phyloP scores from a whole-genome alignment of 2,329 filamentous ascomycete genomes.

The Dothideomycetes sp. region DNA sequence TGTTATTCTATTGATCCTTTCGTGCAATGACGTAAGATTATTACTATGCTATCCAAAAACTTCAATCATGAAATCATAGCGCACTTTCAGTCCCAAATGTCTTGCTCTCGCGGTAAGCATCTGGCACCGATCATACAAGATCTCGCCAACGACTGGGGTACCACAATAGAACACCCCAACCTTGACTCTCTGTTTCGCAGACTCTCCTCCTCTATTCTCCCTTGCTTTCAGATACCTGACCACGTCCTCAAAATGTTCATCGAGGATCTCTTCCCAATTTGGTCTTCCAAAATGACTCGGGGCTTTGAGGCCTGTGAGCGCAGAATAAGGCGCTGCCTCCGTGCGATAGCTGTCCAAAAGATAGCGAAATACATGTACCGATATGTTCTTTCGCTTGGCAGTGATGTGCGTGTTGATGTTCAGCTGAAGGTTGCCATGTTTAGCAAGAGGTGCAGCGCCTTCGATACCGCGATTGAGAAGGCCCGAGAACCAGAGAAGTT shows the following conservation, averaged over 20 bases:
- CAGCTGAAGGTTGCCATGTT: conserved; percentile 34
- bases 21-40: no score
- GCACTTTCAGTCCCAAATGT: conserved; percentile 40
- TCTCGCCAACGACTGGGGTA: conserved; percentile 43
- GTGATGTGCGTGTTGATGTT: conserved; percentile 48
- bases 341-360: conserved; percentile 47
- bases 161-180: conserved; percentile 49
- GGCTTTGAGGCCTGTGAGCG: conserved; percentile 43
- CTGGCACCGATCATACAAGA: conserved; percentile 43
- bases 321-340: conserved; percentile 38
- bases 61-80: conserved; percentile 49
- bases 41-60: conserved; percentile 46
- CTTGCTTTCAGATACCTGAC: conserved; percentile 22
- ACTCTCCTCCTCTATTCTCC: conserved; percentile 17
- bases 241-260: conserved; percentile 45
- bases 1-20: no score
- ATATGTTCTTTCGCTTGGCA: conserved; percentile 42
- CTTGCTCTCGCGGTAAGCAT: conserved; percentile 40
- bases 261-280: conserved; percentile 42
- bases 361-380: conserved; percentile 45
- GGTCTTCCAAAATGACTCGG: conserved; percentile 45
- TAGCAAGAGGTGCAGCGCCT: conserved; percentile 23
- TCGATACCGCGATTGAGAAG: conserved; percentile 41
- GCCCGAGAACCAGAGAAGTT: conserved; percentile 47
- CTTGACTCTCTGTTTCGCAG: conserved; percentile 28